Evolutionary conservation across 2,329 filamentous ascomycete species (phyloP), one percentile per base, ranked within the genome.

Genomic region (Botrytis byssoidea): DNA sequence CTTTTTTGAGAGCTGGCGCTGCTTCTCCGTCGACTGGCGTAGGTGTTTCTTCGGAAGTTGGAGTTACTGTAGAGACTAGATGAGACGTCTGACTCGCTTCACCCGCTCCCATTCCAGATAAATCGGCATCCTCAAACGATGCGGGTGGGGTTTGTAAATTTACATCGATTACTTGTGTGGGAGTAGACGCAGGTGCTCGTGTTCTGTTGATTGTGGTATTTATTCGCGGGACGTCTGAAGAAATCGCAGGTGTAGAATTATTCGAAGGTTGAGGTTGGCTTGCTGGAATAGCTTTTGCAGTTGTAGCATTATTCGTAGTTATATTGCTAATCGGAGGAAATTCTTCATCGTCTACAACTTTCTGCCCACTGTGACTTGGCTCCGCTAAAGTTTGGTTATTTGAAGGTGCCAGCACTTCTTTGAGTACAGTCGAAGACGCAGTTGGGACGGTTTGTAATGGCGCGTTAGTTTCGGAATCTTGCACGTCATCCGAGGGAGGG

Each of bases 31-130:
- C 57, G 25, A 29, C 20, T 46, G 66, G 59, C 20, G 66, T 71
- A 42, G 79, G 77, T 66, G 78, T 77, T 72, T 78, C 79, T 74
- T 80, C 78, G 44, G 76, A 74, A 72, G 79, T 79, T 40, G 80
- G 72, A 25, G 72, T 72, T 42, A 75, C 79, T 42, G 76, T 75
- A 20, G 74, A 74, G 20, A 80, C 75, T 67, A 78, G 69, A 48
- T 78, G 74, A 42, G 77, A 76, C 20, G 64, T 57, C 66, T 75
- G 73, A 12, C 20, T 73, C 10, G 51, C 71, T 46, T 69, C 71
- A 32, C 64, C 65, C 3, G 71, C 51, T 40, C 71, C 42, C 55
- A 69, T 51, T 14, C 55, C 25, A 42, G 71, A 73, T 29, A 71
- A 32, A 66, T 71, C 70, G 3, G 16, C 20, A n/a, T 73, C 71